A percentile compares a stretch with the other conserved stretches of the same genome.
Evolutionary conservation across 2,329 filamentous ascomycete genomes (phyloP).

Genomic region (Westerdykella sp.): DNA sequence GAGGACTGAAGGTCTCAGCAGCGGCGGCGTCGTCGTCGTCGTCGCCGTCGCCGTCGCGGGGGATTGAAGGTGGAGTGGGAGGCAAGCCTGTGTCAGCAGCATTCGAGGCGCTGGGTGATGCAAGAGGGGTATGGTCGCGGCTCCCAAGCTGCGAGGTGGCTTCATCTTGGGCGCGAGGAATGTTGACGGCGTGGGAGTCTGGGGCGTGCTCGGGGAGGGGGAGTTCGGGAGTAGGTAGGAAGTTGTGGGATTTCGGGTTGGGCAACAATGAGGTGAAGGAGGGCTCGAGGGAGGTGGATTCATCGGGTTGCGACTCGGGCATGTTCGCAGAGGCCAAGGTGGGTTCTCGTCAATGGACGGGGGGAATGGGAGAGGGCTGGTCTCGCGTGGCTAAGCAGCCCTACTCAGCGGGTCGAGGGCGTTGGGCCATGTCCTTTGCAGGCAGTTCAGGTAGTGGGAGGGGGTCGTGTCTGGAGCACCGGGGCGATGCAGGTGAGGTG

Average conservation of each 20-base stretch:
- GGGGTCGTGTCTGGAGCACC: too few species aligned
- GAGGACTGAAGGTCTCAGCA: conserved; percentile 17
- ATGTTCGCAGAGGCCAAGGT: conserved; percentile 10
- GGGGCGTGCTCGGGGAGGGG: conserved; percentile 18
- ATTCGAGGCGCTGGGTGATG: conserved; percentile 20
- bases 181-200: conserved; percentile 16
- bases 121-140: conserved; percentile 23
- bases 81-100: conserved; percentile 37
- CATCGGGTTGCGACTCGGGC: conserved; percentile 16
- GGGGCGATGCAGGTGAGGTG: too few species aligned
- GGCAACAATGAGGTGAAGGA: conserved; percentile 25
- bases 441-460: too few species aligned
- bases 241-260: conserved; percentile 20
- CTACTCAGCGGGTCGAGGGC: too few species aligned
- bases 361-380: too few species aligned
- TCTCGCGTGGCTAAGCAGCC: too few species aligned
- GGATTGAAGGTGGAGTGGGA: conserved; percentile 42
- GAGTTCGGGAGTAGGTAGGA: conserved; percentile 24
- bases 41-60: conserved; percentile 19
- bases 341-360: too few species aligned
- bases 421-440: too few species aligned
- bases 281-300: conserved; percentile 28
- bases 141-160: conserved; percentile 19
- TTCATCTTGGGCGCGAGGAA: conserved; percentile 21
- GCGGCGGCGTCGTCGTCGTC: too few species aligned